Evolutionary conservation across 176 grass and related monocot species (phyloP).

Genomic region (Oryza rufipogon): DNA sequence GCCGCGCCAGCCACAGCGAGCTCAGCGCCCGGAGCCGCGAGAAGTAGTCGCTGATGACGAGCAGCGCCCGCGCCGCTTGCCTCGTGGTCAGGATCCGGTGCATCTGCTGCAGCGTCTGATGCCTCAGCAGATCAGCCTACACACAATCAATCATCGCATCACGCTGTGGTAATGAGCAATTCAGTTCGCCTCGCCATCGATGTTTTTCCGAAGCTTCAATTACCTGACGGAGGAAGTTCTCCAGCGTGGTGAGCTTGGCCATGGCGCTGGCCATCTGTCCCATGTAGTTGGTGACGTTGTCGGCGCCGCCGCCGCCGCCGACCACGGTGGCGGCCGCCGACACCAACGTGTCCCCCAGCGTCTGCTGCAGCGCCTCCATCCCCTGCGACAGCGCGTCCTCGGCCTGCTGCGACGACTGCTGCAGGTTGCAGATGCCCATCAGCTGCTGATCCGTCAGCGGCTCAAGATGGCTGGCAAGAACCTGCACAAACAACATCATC

Average conservation of each 20-base stretch:
- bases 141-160: background rate
- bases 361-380: constrained; percentile 91
- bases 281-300: constrained; percentile 85
- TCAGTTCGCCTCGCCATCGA: too few species aligned
- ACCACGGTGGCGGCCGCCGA: constrained; percentile 39
- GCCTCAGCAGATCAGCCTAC: constrained; percentile 86
- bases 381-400: constrained; percentile 96
- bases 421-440: constrained; percentile 84
- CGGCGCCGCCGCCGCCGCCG: background rate
- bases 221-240: constrained; percentile 92
- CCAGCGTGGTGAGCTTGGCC: constrained; percentile 79
- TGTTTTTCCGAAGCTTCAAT: background rate
- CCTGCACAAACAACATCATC: constrained; percentile 22
- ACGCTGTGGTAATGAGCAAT: background rate
- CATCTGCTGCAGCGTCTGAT: constrained; percentile 91
- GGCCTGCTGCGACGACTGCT: constrained; percentile 84
- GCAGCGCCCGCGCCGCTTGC: constrained; percentile 82
- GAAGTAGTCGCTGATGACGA: constrained; percentile 91
- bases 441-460: constrained; percentile 83
- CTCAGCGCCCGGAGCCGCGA: constrained; percentile 79
- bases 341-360: constrained; percentile 62
- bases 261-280: constrained; percentile 96
- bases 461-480: constrained; percentile 64
- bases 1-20: constrained; percentile 83
- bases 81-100: constrained; percentile 79